Evolutionary conservation across 2,329 filamentous ascomycete species (phyloP).

Genomic region (Colletotrichum sp.): DNA sequence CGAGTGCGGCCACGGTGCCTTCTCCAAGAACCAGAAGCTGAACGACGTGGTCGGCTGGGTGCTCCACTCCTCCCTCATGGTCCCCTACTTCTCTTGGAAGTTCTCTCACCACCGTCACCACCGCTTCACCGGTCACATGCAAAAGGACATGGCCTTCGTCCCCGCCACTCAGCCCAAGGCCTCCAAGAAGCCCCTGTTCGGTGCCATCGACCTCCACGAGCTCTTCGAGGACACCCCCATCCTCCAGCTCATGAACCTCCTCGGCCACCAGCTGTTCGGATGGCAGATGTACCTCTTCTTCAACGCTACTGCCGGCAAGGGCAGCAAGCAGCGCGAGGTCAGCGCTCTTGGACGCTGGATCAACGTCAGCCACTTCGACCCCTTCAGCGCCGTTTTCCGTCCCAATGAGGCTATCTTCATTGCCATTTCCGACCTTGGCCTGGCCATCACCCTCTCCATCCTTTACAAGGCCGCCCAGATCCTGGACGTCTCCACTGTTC

Average conservation of each 20-base stretch:
- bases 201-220: constrained; percentile 52
- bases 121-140: constrained; percentile 70
- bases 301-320: constrained; percentile 57
- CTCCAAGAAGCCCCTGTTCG: constrained; percentile 36
- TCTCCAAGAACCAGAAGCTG: constrained; percentile 60
- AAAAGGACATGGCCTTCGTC: constrained; percentile 71
- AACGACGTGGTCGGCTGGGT: constrained; percentile 69
- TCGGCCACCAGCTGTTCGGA: constrained; percentile 68
- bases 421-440: constrained; percentile 63
- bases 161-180: constrained; percentile 49
- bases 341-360: constrained; percentile 38
- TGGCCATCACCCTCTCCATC: constrained; percentile 53
- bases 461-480: constrained; percentile 58
- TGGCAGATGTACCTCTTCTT: constrained; percentile 69
- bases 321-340: constrained; percentile 51
- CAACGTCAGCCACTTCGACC: constrained; percentile 64
- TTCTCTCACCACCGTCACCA: constrained; percentile 74
- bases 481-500: constrained; percentile 61
- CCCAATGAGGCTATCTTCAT: constrained; percentile 62
- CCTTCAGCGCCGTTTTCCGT: constrained; percentile 65
- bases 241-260: constrained; percentile 55
- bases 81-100: constrained; percentile 78
- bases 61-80: constrained; percentile 69
- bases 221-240: constrained; percentile 69
- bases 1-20: constrained; percentile 74